phyloP scores from a whole-genome alignment of 345 rosid species.

The Bruguiera parviflora region DNA sequence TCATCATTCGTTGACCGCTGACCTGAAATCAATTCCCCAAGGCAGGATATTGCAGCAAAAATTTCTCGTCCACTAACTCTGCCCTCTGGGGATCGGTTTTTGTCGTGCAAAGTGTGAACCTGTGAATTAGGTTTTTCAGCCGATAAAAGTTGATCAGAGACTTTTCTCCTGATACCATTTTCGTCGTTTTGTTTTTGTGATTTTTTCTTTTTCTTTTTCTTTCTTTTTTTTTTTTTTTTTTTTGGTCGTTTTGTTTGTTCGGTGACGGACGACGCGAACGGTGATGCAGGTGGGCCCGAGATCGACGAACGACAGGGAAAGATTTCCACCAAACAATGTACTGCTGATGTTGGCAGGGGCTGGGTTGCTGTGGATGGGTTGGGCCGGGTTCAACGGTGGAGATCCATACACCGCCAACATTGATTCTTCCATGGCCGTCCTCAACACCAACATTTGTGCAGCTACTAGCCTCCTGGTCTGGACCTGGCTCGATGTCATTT shows the following conservation, averaged over 20 bases:
- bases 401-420: slow-evolving; percentile 46
- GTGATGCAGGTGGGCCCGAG: slow-evolving; percentile 47
- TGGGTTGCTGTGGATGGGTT: slow-evolving; percentile 53
- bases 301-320: slow-evolving; percentile 39
- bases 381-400: slow-evolving; percentile 58
- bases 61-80: too few species aligned
- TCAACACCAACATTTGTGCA: slow-evolving; percentile 50
- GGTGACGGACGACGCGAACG: neutral
- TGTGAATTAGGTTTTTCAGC: too few species aligned
- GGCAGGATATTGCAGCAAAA: too few species aligned
- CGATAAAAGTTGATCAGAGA: too few species aligned
- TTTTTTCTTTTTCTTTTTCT: too few species aligned
- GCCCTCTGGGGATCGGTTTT: too few species aligned
- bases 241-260: neutral
- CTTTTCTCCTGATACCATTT: neutral
- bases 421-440: slow-evolving; percentile 48
- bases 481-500: slow-evolving; percentile 56
- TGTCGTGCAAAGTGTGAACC: too few species aligned
- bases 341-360: slow-evolving; percentile 43
- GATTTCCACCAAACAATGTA: slow-evolving; percentile 46
- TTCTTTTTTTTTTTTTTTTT: too few species aligned
- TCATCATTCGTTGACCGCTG: too few species aligned
- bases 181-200: neutral
- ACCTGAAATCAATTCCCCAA: too few species aligned
- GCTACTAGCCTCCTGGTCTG: slow-evolving; percentile 52